Conservation (phyloP, 768 basidiomycete species). For the Astraeus odoratus region DNA sequence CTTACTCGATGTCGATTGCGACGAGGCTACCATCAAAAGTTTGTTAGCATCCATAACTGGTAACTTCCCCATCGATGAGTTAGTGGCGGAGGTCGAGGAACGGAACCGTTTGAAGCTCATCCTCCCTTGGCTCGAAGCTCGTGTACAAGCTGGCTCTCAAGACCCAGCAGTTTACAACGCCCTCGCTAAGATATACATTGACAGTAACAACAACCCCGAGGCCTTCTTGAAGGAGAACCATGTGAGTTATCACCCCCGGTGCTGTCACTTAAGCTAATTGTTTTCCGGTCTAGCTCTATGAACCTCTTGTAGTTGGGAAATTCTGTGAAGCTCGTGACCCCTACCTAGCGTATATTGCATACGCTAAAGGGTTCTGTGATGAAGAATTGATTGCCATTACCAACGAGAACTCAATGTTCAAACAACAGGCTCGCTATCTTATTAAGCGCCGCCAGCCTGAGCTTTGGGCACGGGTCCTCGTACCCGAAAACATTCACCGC, state of each 20-base stretch:
- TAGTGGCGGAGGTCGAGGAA: conserved; percentile 95
- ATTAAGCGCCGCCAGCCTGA: conserved; percentile 94
- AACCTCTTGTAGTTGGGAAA: conserved; percentile 95
- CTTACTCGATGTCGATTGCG: conserved; percentile 95
- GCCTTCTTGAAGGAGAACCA: conserved; percentile 98
- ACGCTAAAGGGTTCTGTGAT: conserved; percentile 98
- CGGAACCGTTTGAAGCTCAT: conserved; percentile 95
- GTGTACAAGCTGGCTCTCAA: conserved; percentile 89
- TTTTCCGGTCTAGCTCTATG: conserved; percentile 62
- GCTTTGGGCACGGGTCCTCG: conserved; percentile 93
- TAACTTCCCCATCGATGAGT: conserved; percentile 95
- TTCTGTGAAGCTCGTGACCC: conserved; percentile 99
- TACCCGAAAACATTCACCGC: conserved; percentile 83
- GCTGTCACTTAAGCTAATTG: conserved; percentile 5
- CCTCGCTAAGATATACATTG: conserved; percentile 96
- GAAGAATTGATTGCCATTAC: conserved; percentile 96
- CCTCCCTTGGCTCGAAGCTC: conserved; percentile 92
- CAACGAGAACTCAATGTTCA: conserved; percentile 99
- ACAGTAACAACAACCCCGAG: conserved; percentile 98
- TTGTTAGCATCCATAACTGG: conserved; percentile 93
- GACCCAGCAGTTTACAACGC: conserved; percentile 95
- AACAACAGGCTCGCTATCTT: conserved; percentile 97
- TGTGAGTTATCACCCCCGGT: conserved; percentile 38
- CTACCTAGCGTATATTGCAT: conserved; percentile 97
- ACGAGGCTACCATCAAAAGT: conserved; percentile 91